Evolutionary conservation across 2,329 filamentous ascomycete genomes (phyloP).

Genomic region (Cladosporium cucumerinum): DNA sequence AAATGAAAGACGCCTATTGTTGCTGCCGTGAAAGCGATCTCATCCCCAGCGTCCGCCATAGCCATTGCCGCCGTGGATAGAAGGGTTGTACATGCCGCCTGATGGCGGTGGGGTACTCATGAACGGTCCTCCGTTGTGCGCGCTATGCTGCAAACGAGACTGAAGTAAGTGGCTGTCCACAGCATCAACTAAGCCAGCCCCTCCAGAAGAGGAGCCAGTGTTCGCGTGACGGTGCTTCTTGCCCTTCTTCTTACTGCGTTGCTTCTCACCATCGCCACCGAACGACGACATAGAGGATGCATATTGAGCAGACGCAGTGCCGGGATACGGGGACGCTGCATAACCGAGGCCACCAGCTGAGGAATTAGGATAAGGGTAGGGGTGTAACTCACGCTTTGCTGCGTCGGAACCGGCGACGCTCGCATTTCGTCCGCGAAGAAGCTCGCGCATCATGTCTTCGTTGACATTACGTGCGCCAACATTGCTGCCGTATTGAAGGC

Average conservation of each 20-base stretch:
- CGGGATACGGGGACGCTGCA: conserved; percentile 6
- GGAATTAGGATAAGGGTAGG: conserved; percentile 26
- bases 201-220: conserved; percentile 96
- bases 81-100: conserved; percentile 27
- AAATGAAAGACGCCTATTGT: conserved; percentile 7
- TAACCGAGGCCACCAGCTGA: conserved; percentile 13
- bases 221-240: conserved; percentile 99
- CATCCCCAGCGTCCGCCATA: conserved; percentile 18
- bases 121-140: conserved; percentile 19
- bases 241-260: conserved; percentile 88
- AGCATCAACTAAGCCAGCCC: conserved; percentile 99
- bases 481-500: conserved; percentile 56
- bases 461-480: conserved; percentile 64
- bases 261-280: conserved; percentile 50
- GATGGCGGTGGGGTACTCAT: conserved; percentile 12
- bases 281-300: conserved; percentile 21
- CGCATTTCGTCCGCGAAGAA: conserved; percentile 58
- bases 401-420: conserved; percentile 54
- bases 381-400: conserved; percentile 34
- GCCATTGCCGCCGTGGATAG: conserved; percentile 32
- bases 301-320: conserved; percentile 13
- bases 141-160: conserved; percentile 20
- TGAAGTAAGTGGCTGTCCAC: conserved; percentile 66
- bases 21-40: conserved; percentile 7
- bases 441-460: conserved; percentile 74